Conservation (phyloP, 2,329 filamentous ascomycete species). For the Claviceps humidiphila region DNA sequence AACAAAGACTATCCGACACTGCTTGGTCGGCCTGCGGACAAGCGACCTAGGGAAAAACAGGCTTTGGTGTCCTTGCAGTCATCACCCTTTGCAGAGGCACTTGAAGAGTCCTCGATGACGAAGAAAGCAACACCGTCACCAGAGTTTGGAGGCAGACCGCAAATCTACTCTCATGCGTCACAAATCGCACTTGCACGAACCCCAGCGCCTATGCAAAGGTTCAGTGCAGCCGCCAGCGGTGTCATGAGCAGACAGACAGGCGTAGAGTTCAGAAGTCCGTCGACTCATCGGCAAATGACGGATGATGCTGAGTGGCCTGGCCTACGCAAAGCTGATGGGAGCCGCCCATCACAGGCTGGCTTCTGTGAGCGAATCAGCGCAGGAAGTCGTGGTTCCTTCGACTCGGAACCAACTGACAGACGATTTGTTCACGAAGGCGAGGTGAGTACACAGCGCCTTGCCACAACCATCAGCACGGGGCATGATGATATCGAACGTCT, state of each 20-base stretch:
- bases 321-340: neutral
- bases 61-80: neutral
- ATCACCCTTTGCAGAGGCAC: neutral
- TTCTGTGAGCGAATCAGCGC: neutral
- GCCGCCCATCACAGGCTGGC: neutral
- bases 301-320: neutral
- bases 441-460: neutral
- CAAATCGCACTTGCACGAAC: constrained; percentile 5
- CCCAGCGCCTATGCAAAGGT: neutral
- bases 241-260: too few species aligned
- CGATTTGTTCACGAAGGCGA: neutral
- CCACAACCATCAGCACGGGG: neutral
- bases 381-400: neutral
- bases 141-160: neutral
- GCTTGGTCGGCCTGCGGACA: neutral
- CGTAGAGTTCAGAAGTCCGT: neutral
- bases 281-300: neutral
- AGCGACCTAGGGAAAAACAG: neutral
- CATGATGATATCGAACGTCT: neutral
- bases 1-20: neutral
- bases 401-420: neutral
- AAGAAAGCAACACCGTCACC: neutral
- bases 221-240: neutral
- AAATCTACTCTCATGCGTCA: neutral
- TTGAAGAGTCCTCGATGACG: neutral